phyloP scores from a whole-genome alignment of 208 protist species.

The Crithidia brevicula region DNA sequence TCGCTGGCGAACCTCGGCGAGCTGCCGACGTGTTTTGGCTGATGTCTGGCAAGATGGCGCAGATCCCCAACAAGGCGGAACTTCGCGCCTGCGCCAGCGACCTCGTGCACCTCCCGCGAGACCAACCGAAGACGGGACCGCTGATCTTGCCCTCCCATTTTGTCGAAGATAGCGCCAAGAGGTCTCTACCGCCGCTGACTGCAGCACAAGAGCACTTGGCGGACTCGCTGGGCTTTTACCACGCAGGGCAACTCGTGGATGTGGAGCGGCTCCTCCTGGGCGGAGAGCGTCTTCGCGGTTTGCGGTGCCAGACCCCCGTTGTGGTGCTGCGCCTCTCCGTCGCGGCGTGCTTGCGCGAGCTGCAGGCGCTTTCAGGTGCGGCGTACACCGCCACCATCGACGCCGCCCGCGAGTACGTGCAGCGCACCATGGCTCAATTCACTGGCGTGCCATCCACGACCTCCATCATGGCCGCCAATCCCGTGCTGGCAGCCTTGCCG shows the following conservation, averaged over 20 bases:
- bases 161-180: slow-evolving; percentile 12
- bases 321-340: slow-evolving; percentile 55
- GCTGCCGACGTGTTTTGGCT: slow-evolving; percentile 61
- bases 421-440: slow-evolving; percentile 20
- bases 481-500: slow-evolving; percentile 45
- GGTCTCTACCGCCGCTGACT: slow-evolving; percentile 17
- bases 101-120: slow-evolving; percentile 23
- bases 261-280: slow-evolving; percentile 66
- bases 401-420: slow-evolving; percentile 37
- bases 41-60: slow-evolving; percentile 54
- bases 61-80: slow-evolving; percentile 66
- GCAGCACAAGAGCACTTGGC: slow-evolving; percentile 33
- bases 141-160: slow-evolving; percentile 40
- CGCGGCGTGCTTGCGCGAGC: slow-evolving; percentile 19
- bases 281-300: slow-evolving; percentile 35
- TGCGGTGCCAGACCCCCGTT: slow-evolving; percentile 57
- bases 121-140: slow-evolving; percentile 34
- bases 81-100: slow-evolving; percentile 28
- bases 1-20: slow-evolving; percentile 44
- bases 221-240: slow-evolving; percentile 48
- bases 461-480: slow-evolving; percentile 45
- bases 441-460: slow-evolving; percentile 37
- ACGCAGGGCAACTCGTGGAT: slow-evolving; percentile 55
- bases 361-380: slow-evolving; percentile 29
- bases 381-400: slow-evolving; percentile 28